Base-by-base conservation (phyloP, 352 stramenopile species). In the Phytophthora pisi region DNA sequence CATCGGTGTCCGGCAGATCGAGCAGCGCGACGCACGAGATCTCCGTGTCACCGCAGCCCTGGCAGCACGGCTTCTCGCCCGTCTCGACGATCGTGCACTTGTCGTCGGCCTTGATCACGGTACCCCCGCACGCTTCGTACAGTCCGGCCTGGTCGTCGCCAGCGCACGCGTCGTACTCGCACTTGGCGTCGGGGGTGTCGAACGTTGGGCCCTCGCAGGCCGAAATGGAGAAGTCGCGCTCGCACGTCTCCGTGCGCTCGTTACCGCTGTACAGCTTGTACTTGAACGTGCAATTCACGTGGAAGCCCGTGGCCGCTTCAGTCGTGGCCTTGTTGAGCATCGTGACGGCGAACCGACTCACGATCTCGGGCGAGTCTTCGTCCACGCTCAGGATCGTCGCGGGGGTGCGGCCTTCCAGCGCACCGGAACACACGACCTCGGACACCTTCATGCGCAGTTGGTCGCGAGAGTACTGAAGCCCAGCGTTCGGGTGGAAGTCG, bases 161-260 rank as follows among this genome's bases (percentile, higher is more conserved):
- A 5, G 63, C 64, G 43, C 78, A 84, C 16, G 67, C 57, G 13
- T 82, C 66, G 52, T 74, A 87, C 55, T 70, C 24, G 36, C 84
- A 92, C 23, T 68, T 31, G 10, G 70, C 65, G 28, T 77, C 74
- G 1, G 78, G 64, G 1, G 66, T 68, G 46, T 90, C 81, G 55
- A 89, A 86, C 4, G 64, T 66, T 1, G 84, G 84, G 0, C 54
- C 61, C n/a, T 86, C 79, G 66, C 86, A 94, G 66, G 89, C 84
- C 23, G 66, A 74, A 55, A 92, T 79, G 3, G 61, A 61, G 53
- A 93, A 89, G 16, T 73, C 57, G 3, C 74, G 65, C 50, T 53
- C 24, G 57, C 82, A 91, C n/a, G 68, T 77, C 36, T 90, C 70
- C 13, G 53, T 40, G 3, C 64, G 38, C 3, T 20, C 52, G 0